phyloP scores from a whole-genome alignment of 2,329 filamentous ascomycete species.

The Penicillium sp. region DNA sequence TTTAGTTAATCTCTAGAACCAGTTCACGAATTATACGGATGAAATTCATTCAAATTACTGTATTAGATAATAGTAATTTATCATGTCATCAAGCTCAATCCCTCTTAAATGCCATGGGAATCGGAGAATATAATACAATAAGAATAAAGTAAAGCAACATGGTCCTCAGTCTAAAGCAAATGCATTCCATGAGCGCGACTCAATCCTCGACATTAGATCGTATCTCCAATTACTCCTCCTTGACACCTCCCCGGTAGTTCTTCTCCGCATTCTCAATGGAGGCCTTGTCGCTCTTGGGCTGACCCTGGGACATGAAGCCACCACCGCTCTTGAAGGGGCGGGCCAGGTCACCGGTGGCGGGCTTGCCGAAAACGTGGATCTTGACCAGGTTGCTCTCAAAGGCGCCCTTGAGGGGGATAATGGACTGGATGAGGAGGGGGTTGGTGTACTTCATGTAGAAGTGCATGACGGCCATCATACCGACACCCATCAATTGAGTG shows the following conservation, averaged over 20 bases:
- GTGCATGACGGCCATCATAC: constrained; percentile 99
- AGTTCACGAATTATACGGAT: background rate
- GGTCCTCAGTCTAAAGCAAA: background rate
- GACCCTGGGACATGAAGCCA: constrained; percentile 72
- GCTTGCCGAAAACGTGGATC: constrained; percentile 86
- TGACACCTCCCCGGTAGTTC: constrained; percentile 51
- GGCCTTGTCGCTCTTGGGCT: constrained; percentile 90
- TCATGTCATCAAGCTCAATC: background rate
- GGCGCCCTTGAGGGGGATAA: constrained; percentile 94
- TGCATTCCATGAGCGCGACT: background rate
- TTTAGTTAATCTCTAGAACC: background rate
- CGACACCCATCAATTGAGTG: constrained; percentile 90
- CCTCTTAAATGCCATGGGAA: background rate
- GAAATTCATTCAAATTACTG: background rate
- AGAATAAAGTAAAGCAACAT: background rate
- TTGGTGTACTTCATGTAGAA: constrained; percentile 99
- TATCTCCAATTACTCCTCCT: constrained; percentile 45
- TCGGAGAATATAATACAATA: constrained; percentile 10
- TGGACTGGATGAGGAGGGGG: constrained; percentile 96
- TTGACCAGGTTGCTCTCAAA: constrained; percentile 95
- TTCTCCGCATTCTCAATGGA: constrained; percentile 55
- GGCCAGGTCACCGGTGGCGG: constrained; percentile 87
- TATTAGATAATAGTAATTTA: background rate
- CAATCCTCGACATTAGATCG: background rate
- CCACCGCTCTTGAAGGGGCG: constrained; percentile 87